Base-by-base conservation (phyloP, 129 eudicot genomes). In the Tagetes patula region DNA sequence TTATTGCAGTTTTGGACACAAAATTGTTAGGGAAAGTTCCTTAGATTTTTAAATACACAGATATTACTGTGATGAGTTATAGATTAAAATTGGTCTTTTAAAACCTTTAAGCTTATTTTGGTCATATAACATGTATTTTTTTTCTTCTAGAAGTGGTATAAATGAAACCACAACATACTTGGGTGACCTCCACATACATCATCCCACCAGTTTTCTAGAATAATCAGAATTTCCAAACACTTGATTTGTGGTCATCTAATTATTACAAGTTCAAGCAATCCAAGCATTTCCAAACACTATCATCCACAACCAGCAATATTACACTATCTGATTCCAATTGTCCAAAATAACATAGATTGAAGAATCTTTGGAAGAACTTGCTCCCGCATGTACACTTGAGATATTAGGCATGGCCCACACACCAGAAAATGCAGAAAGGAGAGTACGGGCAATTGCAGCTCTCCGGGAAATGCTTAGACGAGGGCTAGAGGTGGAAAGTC, bases 361-460 rank as follows among this genome's bases (percentile, higher is more conserved):
- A 88, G 97, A 86, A 75, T 90, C 99, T 71, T 78, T 95, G 87
- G 99, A 95, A 78, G 94, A 85, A 71, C 88, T 90, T 69, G 97
- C 96, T 70, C 99, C 99, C 82, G 97, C 96, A 34, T 95, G 97
- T 83, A 88, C 96, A 20, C 81, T 95, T 63, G 97, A 95, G 83
- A 75, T 90, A 69, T 82, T 95, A 64, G 96, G 88, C 71, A 81
- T 90, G 96, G 87, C 99, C 59, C 87, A 66, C 67, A 78, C 85
- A 34, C 88, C 87, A 64, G 99, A 90, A 82, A 90, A 90, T 70
- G 86, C 89, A n/a, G 97, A 90, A 49, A 82, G 96, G 39, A 87
- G 99, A 74, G 75, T 79, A 69, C 96, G 97, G 53, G 99, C 99
- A 50, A 82, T 90, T 84, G 93, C 97, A 74, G 94, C 99, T 46